Base-by-base conservation (phyloP, 257 asterid species). In the Ehretia macrophylla region DNA sequence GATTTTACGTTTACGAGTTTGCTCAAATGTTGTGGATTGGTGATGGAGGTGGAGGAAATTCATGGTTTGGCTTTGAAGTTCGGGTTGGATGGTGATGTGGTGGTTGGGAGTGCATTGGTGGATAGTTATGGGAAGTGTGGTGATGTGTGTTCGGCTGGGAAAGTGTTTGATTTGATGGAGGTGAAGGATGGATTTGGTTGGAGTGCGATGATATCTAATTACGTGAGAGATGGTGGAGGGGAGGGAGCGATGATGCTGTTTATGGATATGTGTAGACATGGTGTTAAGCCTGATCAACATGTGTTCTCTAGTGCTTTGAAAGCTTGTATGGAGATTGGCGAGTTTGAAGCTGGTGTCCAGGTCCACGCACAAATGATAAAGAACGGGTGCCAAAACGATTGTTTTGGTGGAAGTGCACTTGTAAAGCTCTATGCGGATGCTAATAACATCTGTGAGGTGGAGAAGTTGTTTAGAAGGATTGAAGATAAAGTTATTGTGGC, bases 111-210 rank as follows among this genome's bases (percentile, higher is more conserved):
- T 51, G 51, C 51, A 51, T 63, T 63, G 22, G 60, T 63, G 39
- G 68, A 63, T 52, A 8, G 40, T 27, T 63, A 37, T 63, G 68
- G 68, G 18, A 63, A 63, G 17, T 52, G 42, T 52, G 68, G 68
- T 38, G 51, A 51, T 27, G 1, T 53, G 18, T 11, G 13, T 21
- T 52, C 32, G 0, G 68, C 40, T 2, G 21, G 21, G 19, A 39
- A 52, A 55, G 35, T 52, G 18, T 63, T 63, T 6, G 42, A 52
- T 37, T 63, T 45, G 12, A 63, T 63, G 60, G 53, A 51, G 23
- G 42, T 52, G 14, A 63, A 63, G 21, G 68, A 63, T 40, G 51
- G 18, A 19, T 63, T 51, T 63, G 23, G 27, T 37, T 63, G 60
- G 60, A 63, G 68, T 63, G 51, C 68, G 16, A 51, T 63, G 17